Evolutionary conservation across 2,329 filamentous ascomycete genomes (phyloP), one percentile per base, ranked within the genome.

Genomic region (Microsporum audouinii): DNA sequence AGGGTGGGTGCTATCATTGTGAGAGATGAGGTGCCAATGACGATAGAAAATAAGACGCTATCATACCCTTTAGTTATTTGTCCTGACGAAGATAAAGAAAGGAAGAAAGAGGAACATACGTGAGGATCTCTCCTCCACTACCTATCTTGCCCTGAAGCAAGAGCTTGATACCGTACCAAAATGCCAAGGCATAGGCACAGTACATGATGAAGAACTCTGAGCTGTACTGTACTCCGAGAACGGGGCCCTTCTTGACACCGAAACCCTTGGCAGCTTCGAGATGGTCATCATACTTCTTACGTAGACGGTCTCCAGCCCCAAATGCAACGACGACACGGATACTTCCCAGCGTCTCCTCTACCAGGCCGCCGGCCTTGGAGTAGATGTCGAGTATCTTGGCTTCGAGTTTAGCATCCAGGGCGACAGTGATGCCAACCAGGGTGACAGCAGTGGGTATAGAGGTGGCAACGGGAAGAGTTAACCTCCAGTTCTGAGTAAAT

Each of bases 271-370:
- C 69, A 2, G 65, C 63, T 6, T 65, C 62, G 7, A 72, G 60
- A 33, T 69, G 63, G 2, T 64, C 41, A 6, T 71, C 66, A 47
- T 71, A 73, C 49, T 69, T 70, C 17, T 57, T 47, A 0, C 68
- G 68, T 6, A 73, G 64, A 3, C 66, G 66, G 5, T 67, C 64
- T 23, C 66, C 65, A 0, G 69, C 68, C 62, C 78, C 77, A 64
- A 82, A 82, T 0, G 77, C 77, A 56, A 76, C 73, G 6, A 82
- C 77, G 0, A 78, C 82, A 2, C 76, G 73, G 62, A 82, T 77
- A 0, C 77, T 79, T 5, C 73, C 74, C 43, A 82, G 72, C 0
- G 78, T 77, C 62, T 82, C 80, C 67, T 82, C 77, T 1, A 79
- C 79, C 2, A 82, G 63, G 14, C 63, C 63, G 33, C 61, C 59